A percentile compares a stretch with the other conserved stretches of the same genome.
Conservation (phyloP, 148 eudicot species). For the Talinum fruticosum region DNA sequence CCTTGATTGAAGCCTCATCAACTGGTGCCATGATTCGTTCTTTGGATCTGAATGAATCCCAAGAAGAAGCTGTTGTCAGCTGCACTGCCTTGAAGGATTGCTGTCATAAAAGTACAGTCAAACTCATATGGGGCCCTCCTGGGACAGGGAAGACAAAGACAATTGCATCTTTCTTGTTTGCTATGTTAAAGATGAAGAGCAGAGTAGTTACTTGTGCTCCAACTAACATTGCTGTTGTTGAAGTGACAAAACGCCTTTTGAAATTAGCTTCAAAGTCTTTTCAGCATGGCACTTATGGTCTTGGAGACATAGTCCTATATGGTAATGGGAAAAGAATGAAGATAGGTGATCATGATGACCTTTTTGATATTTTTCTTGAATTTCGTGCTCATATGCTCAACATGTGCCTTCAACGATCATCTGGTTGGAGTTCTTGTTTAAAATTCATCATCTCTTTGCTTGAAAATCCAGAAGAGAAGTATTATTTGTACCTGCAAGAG, state of each 20-base stretch:
- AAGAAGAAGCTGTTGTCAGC: constrained; percentile 29
- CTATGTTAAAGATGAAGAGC: constrained; percentile 26
- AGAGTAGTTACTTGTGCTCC: constrained; percentile 48
- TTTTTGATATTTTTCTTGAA: constrained; percentile 32
- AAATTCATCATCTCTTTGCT: constrained; percentile 33
- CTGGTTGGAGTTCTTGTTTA: constrained; percentile 33
- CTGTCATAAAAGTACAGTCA: constrained; percentile 24
- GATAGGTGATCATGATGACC: constrained; percentile 30
- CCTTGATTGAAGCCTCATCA: constrained; percentile 6
- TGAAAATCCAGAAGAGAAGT: constrained; percentile 34
- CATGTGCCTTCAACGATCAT: constrained; percentile 26
- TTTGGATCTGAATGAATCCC: constrained; percentile 30
- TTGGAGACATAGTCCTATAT: constrained; percentile 31
- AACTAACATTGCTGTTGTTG: constrained; percentile 41
- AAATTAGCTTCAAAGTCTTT: constrained; percentile 6
- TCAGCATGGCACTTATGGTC: constrained; percentile 17
- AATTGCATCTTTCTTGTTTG: constrained; percentile 26
- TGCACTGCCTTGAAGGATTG: constrained; percentile 25
- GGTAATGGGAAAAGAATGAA: constrained; percentile 34
- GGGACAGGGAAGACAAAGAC: constrained; percentile 57
- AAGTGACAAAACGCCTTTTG: constrained; percentile 32
- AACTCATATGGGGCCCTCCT: constrained; percentile 56
- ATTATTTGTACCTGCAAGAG: constrained; percentile 28
- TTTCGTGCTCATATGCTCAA: constrained; percentile 23
- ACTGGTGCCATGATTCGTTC: constrained; percentile 9